Evolutionary conservation across 2,329 filamentous ascomycete genomes (phyloP).

Genomic region (Didymella keratinophila): DNA sequence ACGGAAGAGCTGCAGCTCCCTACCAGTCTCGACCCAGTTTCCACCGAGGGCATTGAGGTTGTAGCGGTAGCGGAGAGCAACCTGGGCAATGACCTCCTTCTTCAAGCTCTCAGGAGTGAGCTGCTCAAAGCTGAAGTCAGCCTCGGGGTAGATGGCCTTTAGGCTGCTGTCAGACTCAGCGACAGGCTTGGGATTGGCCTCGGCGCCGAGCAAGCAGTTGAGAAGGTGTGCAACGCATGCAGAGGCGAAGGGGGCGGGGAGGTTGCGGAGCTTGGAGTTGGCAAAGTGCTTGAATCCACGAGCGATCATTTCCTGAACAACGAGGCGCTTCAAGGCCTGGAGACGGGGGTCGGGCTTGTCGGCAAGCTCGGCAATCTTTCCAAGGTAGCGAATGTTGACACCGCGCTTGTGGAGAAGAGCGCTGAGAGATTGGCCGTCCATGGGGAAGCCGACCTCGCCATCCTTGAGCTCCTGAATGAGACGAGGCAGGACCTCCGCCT

Average conservation of each 20-base stretch:
- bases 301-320: conserved; percentile 91
- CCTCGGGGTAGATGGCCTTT: conserved; percentile 79
- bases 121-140: conserved; percentile 80
- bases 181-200: conserved; percentile 77
- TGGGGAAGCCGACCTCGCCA: conserved; percentile 94
- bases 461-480: conserved; percentile 87
- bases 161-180: conserved; percentile 79
- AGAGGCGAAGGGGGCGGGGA: conserved; percentile 81
- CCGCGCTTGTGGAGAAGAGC: conserved; percentile 93
- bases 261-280: conserved; percentile 77
- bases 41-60: conserved; percentile 67
- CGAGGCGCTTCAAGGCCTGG: conserved; percentile 77
- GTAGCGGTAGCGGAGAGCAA: conserved; percentile 78
- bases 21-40: conserved; percentile 72
- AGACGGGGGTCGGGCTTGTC: conserved; percentile 69
- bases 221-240: conserved; percentile 84
- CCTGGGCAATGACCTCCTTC: conserved; percentile 74
- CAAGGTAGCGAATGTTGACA: conserved; percentile 97
- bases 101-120: conserved; percentile 77
- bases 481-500: conserved; percentile 79
- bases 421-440: conserved; percentile 94
- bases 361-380: conserved; percentile 76
- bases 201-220: conserved; percentile 87
- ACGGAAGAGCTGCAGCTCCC: conserved; percentile 83
- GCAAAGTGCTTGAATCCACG: conserved; percentile 94